A percentile compares a stretch with the other conserved stretches of the same genome.
Evolutionary conservation across 805 yeast species (phyloP).

Genomic region (Ogataea trehaloabstinens): DNA sequence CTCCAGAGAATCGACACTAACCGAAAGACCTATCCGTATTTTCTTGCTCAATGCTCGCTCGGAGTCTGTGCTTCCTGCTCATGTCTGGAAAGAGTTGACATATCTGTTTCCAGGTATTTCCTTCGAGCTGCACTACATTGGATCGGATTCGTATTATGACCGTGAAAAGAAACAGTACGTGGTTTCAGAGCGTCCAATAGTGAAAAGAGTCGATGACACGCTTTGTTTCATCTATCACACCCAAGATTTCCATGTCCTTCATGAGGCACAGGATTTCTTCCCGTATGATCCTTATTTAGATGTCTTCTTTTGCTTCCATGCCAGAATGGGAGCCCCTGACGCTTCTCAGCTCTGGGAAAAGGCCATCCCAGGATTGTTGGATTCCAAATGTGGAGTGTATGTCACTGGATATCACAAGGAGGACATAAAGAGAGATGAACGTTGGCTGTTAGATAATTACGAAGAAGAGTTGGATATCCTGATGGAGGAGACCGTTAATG

Average conservation of each 20-base stretch:
- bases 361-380: slow-evolving; percentile 81
- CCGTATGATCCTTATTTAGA: slow-evolving; percentile 98
- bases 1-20: slow-evolving; percentile 55
- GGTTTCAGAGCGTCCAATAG: slow-evolving; percentile 60
- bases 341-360: slow-evolving; percentile 78
- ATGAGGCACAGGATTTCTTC: slow-evolving; percentile 90
- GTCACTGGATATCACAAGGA: slow-evolving; percentile 84
- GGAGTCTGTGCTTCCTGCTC: slow-evolving; percentile 90
- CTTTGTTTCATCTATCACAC: slow-evolving; percentile 81
- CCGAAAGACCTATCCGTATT: slow-evolving; percentile 85
- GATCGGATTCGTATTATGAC: slow-evolving; percentile 88
- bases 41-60: slow-evolving; percentile 90
- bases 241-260: slow-evolving; percentile 85
- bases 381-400: slow-evolving; percentile 89
- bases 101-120: slow-evolving; percentile 78
- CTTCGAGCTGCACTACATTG: slow-evolving; percentile 87
- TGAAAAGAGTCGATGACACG: slow-evolving; percentile 70
- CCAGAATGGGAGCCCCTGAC: slow-evolving; percentile 86
- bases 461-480: slow-evolving; percentile 77
- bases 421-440: slow-evolving; percentile 68
- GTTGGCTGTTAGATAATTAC: slow-evolving; percentile 65
- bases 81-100: slow-evolving; percentile 92
- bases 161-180: slow-evolving; percentile 61
- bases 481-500: slow-evolving; percentile 69
- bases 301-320: slow-evolving; percentile 90